Percentiles rank a stretch among this genome's conserved stretches.
phyloP scores from a whole-genome alignment of 108 stramenopile genomes.

The Nitzschia sp. region DNA sequence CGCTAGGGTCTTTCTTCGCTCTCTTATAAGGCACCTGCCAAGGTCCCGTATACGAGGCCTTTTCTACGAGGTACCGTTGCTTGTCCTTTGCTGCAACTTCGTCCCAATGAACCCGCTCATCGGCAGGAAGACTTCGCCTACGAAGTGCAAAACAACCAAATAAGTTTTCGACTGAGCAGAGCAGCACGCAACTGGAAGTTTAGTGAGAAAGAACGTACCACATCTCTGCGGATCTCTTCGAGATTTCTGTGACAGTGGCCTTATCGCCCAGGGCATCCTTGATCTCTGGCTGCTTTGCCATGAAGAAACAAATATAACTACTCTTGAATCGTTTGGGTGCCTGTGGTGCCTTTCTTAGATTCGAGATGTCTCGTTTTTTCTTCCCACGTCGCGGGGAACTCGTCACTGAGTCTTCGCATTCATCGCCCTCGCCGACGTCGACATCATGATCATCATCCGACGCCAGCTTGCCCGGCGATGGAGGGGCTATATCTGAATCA shows the following conservation, averaged over 20 bases:
- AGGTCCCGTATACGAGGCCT: constrained; percentile 53
- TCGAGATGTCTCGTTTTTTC: constrained; percentile 24
- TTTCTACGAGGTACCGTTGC: constrained; percentile 52
- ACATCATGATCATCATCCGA: not conserved
- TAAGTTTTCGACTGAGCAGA: too few relatives aligned
- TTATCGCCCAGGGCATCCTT: constrained; percentile 57
- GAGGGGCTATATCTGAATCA: not conserved
- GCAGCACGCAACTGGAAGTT: not conserved
- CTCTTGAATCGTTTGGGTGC: constrained; percentile 69
- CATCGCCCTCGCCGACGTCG: not conserved
- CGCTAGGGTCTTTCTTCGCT: constrained; percentile 58
- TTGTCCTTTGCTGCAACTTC: constrained; percentile 63
- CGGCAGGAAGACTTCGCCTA: constrained; percentile 29
- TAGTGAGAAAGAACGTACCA: constrained; percentile 28
- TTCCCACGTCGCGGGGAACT: constrained; percentile 4
- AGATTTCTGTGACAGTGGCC: constrained; percentile 46
- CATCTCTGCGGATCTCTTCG: constrained; percentile 51
- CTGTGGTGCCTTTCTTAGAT: constrained; percentile 47
- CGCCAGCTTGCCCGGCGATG: not conserved
- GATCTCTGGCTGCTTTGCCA: constrained; percentile 52
- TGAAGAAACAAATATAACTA: constrained; percentile 68
- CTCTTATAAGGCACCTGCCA: constrained; percentile 58
- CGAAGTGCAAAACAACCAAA: constrained; percentile 3
- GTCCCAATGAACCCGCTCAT: constrained; percentile 55
- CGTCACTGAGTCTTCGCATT: not conserved